These are phyloP conservation scores for Salix viminalis DNA, from an alignment of 345 rosid genomes.

Conservation along the genomic window DNA sequence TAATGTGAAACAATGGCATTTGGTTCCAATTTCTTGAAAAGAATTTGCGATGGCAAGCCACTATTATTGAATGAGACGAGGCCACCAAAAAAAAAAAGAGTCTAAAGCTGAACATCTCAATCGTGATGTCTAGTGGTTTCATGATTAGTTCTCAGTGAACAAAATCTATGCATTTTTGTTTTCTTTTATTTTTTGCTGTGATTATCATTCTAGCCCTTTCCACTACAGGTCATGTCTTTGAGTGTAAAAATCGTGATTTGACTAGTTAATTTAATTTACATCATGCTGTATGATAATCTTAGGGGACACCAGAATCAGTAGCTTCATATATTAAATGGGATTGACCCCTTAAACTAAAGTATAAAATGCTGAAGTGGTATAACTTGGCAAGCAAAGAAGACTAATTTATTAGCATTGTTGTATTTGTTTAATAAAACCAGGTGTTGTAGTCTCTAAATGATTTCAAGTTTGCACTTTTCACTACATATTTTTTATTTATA, in stretches of 20 bases:
- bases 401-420: background rate
- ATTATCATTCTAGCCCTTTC: background rate
- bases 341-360: constrained; percentile 3
- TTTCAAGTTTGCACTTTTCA: no score
- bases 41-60: background rate
- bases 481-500: no score
- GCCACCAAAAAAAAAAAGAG: background rate
- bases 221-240: background rate
- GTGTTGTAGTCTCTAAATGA: no score
- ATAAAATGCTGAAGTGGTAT: background rate
- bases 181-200: background rate
- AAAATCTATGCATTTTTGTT: background rate
- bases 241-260: background rate
- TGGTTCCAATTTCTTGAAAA: background rate
- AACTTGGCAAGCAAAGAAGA: background rate
- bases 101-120: background rate
- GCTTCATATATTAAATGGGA: constrained; percentile 1
- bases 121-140: background rate
- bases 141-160: background rate
- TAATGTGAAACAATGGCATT: no score
- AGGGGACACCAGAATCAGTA: constrained; percentile 14
- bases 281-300: background rate
- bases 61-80: no score
- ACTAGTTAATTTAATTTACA: background rate
- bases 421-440: no score